Base-by-base conservation (phyloP, 345 rosid genomes). In the Rhodomyrtus tomentosa region DNA sequence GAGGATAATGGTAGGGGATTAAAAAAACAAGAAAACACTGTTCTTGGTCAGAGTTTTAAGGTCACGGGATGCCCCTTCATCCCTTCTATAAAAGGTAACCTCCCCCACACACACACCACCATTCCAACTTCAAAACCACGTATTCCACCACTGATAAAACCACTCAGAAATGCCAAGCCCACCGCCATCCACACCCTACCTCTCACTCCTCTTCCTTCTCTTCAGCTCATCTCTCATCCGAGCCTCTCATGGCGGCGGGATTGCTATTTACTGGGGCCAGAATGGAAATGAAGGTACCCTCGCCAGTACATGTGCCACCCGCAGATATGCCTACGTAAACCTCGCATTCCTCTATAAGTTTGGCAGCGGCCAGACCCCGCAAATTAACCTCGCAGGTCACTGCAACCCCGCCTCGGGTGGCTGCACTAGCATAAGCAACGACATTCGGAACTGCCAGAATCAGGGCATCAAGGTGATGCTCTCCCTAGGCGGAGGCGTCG, bases 241-340 rank as follows among this genome's bases (percentile, higher is more conserved):
- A 45, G 55, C 87, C 82, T 51, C 87, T 13, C 22, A 84, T 38
- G 88, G 83, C 24, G 88, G 88, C 25, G 88, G 88, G 79, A 90
- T 90, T 24, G 80, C 89, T 36, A 76, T 88, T 72, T 90, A 87
- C 62, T 90, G 93, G 94, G 95, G 94, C 56, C 95, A 93, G 85
- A 91, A 88, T 50, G 93, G 93, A 73, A 89, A 89, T 82, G 95
- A 93, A 87, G 92, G 92, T n/a, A 92, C 89, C 80, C 88, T 91
- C 29, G 25, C 91, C n/a, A 76, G 83, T 74, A 89, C 94, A 0
- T 93, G 95, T 82, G 88, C 91, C 85, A 87, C 93, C 5, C 89
- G 90, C 13, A 85, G 73, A 82, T 93, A 90, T 79, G 49, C 89
- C 68, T 88, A 85, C 83, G 93, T 93, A 48, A 93, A 87, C 88